Base-by-base conservation (phyloP, 495 filamentous ascomycete species). In the Lasiosphaeria miniovina region DNA sequence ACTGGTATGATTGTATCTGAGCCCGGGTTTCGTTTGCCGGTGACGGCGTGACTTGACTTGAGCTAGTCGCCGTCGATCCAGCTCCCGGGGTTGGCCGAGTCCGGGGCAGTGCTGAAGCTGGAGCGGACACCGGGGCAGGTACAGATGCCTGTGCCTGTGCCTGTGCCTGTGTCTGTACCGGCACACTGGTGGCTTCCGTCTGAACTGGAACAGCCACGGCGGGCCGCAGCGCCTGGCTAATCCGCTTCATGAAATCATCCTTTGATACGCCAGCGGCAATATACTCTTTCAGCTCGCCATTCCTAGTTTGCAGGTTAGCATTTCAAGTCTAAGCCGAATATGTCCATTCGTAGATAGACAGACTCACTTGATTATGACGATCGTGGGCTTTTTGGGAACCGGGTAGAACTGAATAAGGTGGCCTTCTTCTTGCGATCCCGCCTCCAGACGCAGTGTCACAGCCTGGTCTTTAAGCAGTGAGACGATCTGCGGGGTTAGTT, bases 361-460 rank as follows among this genome's bases (percentile, higher is more conserved):
- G n/a, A 57, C 85, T 33, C 72, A 90, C 88, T 82, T 80, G 58
- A 97, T 91, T 6, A 96, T 72, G 10, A 96, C 80, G 1, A 95
- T 71, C 5, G 89, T 86, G 0, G 93, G 94, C 49, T 85, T 85
- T 53, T 82, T 83, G 2, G 82, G 77, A 7, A 96, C 72, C 0
- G 90, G 89, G 65, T 88, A 96, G 66, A 96, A 87, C 4, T 90
- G 89, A 4, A 87, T 80, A 6, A 98, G 77, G 63, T 88, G 94
- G 3, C 82, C 84, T 12, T 90, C 91, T 74, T 96, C 93, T 57
- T 86, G 79, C 12, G 86, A 91, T 10, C 85, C 88, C 17, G 86
- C 82, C 31, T 74, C 71, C 11, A 97, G 78, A 54, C 86, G 82
- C 32, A 97, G 77, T 15, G 86, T 64, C 24, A 98, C 77, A 11